Base-by-base conservation (phyloP, 2,329 filamentous ascomycete genomes). In the Colletotrichum cordylinicola region DNA sequence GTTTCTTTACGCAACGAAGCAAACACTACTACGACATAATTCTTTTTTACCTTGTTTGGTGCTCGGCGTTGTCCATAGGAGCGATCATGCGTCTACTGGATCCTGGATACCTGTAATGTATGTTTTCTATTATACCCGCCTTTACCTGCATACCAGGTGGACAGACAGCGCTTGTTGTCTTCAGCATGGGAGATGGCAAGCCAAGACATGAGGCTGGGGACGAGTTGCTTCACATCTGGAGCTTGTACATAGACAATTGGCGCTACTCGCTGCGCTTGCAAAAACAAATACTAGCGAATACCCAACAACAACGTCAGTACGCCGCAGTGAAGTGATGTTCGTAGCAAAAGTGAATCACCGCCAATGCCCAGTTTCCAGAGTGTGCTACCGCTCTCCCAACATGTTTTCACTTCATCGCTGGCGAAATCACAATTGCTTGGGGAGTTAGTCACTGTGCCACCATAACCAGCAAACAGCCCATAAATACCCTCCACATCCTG, bases 1-100 rank as follows among this genome's bases (percentile, higher is more conserved):
- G 84, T 86, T 27, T 82, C 88, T 12, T 78, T 91, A 73, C 86
- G 86, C 66, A 84, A 82, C 48, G 81, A 83, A 76, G 52, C 72
- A 35, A 73, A 67, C 43, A 70, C 68, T 58, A n/a, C 74, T 39
- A 70, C 68, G 70, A 73, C 74, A 55, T 76, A 76, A 68, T 72
- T 60, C 62, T 27, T n/a, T 43, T 48, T 61, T 72, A 18, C 24
- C 60, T 70, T 27, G 37, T 58, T 61, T 64, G 24, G 39, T 56
- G 56, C 66, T 55, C 29, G 74, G 69, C 74, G 76, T 76, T 70
- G 15, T 33, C 43, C n/a, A 18, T 67, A 33, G 52, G 75, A 77
- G 74, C 76, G 60, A 70, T 70, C 66, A 73, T 70, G 64, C 52
- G 43, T 74, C 35, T 55, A 68, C 48, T 33, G 68, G 35, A 77